phyloP scores from a whole-genome alignment of 306 rosid genomes.

The Quercus dentata region DNA sequence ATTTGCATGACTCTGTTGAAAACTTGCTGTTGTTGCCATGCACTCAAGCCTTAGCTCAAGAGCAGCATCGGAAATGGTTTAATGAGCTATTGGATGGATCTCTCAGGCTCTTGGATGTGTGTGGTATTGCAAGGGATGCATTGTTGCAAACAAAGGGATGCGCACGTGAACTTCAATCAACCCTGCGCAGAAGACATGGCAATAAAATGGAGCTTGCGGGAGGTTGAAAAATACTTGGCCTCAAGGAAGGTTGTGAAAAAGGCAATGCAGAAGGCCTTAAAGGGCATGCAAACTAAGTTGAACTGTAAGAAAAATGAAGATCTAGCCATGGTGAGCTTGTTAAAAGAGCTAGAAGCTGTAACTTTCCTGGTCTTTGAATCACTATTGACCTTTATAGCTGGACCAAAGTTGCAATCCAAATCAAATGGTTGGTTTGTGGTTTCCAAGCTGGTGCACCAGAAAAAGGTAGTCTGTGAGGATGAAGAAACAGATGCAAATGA shows the following conservation, averaged over 20 bases:
- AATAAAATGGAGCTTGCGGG: not conserved
- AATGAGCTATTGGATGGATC: slow-evolving; percentile 14
- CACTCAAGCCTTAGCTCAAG: not conserved
- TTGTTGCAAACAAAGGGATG: slow-evolving; percentile 19
- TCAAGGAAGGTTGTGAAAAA: slow-evolving; percentile 32
- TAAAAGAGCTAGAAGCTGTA: slow-evolving; percentile 30
- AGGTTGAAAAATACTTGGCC: slow-evolving; percentile 21
- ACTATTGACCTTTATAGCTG: slow-evolving; percentile 24
- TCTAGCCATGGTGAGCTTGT: slow-evolving; percentile 20
- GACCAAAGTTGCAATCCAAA: slow-evolving; percentile 20
- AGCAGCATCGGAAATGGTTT: not conserved
- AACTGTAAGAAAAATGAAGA: slow-evolving; percentile 24
- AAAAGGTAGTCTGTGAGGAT: slow-evolving; percentile 8
- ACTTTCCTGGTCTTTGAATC: slow-evolving; percentile 29
- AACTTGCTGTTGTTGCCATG: slow-evolving; percentile 6
- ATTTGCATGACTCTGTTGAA: slow-evolving; percentile 7
- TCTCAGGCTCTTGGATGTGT: slow-evolving; percentile 18
- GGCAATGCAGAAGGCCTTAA: slow-evolving; percentile 21
- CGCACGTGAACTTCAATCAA: slow-evolving; percentile 12
- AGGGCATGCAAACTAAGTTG: slow-evolving; percentile 27
- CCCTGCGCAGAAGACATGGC: slow-evolving; percentile 3
- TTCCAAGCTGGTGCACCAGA: slow-evolving; percentile 32
- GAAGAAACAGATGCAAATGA: slow-evolving; percentile 37
- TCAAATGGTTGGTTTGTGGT: slow-evolving; percentile 39
- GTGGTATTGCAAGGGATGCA: slow-evolving; percentile 20